Evolutionary conservation across 441 rosid species (phyloP), one percentile per base, ranked within the genome.

Genomic region (Jatropha podagrica): DNA sequence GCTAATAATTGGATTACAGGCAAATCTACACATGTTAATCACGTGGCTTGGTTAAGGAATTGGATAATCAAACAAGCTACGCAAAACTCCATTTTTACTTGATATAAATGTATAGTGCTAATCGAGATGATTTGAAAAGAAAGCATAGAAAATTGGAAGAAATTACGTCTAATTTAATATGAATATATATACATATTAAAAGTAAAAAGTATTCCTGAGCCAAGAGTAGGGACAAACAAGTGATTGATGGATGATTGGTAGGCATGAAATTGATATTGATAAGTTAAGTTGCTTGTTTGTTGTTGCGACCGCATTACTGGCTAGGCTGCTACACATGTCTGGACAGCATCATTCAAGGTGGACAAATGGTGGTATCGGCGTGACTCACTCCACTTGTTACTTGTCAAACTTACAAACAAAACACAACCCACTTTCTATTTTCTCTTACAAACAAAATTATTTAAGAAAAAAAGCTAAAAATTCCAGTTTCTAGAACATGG

Each of bases 1-100:
- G 38, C 61, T 73, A 37, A 42, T 42, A 32, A 72, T 72, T 61
- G 68, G 48, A 26, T 10, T 69, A 52, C 9, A 9, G 10, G 3
- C 15, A 4, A 9, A 48, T 41, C 15, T 72, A 58, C 27, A 48
- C 42, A 17, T 61, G 11, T 9, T 60, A 32, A 49, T 73, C 69
- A 73, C 69, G 76, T 73, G 76, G 20, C 38, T 59, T 15, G 40
- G 40, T 8, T 46, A 46, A 52, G 20, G 15, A 38, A 41, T 13
- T 55, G 11, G 11, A 15, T 27, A 20, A 38, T 38, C 46, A 38
- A 63, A 11, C 7, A 13, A 17, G 44, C n/a, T 4, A n/a, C 38
- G n/a, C 2, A 5, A 3, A 42, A 56, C 32, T 48, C 52, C 52
- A 48, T 0, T 2, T 52, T 15, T 23, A 23, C 23, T 23, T 23